These are phyloP conservation scores for Smallanthus sonchifolius DNA, from an alignment of 129 eudicot species.

Conservation along the genomic window DNA sequence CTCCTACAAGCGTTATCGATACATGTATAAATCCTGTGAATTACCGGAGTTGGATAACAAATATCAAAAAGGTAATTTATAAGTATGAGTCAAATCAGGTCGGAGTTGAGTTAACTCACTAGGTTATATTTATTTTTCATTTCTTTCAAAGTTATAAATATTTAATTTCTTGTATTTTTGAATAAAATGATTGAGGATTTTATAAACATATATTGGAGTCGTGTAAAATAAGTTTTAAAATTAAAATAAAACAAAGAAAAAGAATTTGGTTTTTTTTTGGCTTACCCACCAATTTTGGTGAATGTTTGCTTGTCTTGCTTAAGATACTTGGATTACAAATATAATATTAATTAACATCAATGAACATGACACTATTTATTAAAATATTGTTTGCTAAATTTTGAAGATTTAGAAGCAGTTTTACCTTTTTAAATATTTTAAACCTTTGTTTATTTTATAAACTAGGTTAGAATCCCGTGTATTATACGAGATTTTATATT, in stretches of 20 bases:
- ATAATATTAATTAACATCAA: neutral
- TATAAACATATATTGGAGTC: neutral
- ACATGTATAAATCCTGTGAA: neutral
- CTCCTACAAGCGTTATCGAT: neutral
- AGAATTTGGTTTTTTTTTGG: slow-evolving; percentile 3
- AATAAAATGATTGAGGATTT: neutral
- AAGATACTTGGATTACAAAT: neutral
- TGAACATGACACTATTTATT: neutral
- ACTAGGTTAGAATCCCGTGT: too few species aligned
- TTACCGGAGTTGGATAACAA: neutral
- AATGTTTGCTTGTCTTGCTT: slow-evolving; percentile 8
- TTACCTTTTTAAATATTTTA: neutral
- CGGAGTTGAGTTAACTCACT: neutral
- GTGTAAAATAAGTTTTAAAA: neutral
- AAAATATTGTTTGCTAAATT: neutral
- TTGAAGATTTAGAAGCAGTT: neutral
- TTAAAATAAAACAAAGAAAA: neutral
- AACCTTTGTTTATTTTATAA: too few species aligned
- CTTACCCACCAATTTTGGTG: slow-evolving; percentile 8
- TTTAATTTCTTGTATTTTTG: neutral
- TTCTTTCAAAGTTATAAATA: neutral
- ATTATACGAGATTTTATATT: too few species aligned
- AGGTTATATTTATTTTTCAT: neutral
- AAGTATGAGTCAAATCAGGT: too few species aligned
- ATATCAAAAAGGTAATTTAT: too few species aligned